Evolutionary conservation across 2,329 filamentous ascomycete species (phyloP).

Genomic region (Helotiales sp.): DNA sequence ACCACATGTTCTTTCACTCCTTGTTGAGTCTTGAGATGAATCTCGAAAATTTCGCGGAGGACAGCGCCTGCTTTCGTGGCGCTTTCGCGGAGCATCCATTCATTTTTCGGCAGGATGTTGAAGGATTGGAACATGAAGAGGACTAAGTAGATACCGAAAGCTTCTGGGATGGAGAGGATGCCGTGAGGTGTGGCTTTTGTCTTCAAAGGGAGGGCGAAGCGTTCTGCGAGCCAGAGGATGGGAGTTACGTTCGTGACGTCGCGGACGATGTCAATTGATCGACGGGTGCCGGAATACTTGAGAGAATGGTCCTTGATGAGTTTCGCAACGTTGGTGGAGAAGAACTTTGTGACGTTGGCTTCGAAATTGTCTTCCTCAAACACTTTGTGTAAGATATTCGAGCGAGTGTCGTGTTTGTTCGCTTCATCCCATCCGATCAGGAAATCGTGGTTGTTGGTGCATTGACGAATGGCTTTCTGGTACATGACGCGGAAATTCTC

Average conservation of each 20-base stretch:
- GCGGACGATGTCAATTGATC: constrained; percentile 52
- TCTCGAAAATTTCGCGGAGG: constrained; percentile 42
- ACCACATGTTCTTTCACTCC: constrained; percentile 43
- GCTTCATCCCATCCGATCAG: constrained; percentile 47
- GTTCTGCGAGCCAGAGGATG: constrained; percentile 50
- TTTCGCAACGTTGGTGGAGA: constrained; percentile 42
- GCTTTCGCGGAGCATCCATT: constrained; percentile 49
- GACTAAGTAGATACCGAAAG: constrained; percentile 45
- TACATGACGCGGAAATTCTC: constrained; percentile 50
- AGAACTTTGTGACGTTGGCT: constrained; percentile 43
- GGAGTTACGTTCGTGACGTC: constrained; percentile 61
- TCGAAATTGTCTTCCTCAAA: constrained; percentile 45
- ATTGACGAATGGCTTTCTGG: constrained; percentile 41
- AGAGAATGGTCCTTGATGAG: constrained; percentile 49
- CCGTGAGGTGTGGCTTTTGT: constrained; percentile 60
- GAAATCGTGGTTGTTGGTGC: constrained; percentile 47
- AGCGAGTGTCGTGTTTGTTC: constrained; percentile 42
- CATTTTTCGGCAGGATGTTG: constrained; percentile 50
- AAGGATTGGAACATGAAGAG: constrained; percentile 53
- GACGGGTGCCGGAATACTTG: constrained; percentile 41
- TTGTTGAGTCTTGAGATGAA: constrained; percentile 46
- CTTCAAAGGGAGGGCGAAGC: constrained; percentile 59
- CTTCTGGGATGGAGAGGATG: constrained; percentile 45
- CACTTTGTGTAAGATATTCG: constrained; percentile 45
- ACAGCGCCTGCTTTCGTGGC: constrained; percentile 41